Evolutionary conservation across 2,329 filamentous ascomycete genomes (phyloP), one percentile per base, ranked within the genome.

Genomic region (Fusarium solani-melongenae): DNA sequence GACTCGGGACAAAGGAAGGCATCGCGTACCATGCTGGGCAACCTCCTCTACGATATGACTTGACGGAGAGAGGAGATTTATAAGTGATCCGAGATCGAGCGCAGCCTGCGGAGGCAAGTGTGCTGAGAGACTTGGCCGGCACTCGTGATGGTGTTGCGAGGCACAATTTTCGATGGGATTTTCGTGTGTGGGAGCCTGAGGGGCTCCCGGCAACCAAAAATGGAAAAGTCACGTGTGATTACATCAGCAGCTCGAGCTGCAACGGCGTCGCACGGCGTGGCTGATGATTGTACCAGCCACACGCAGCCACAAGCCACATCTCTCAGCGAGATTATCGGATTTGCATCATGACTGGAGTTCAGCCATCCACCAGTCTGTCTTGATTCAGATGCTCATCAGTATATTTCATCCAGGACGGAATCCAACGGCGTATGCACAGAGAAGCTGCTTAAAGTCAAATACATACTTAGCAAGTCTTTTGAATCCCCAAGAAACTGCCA

Each of bases 11-110:
- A 73, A 74, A 74, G 64, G 58, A 69, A 60, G 64, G 31, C 31
- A 67, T 73, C 57, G 81, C 86, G 81, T 78, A 84, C 82, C 82
- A 88, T 88, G 81, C 81, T 88, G 86, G 86, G 86, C 85, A 84
- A 86, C 81, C 84, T 87, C 84, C 83, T 86, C 85, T 84, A 77
- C 77, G 80, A 76, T 78, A 81, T 81, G 72, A 78, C 79, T 82
- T 78, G 81, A 76, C 78, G 80, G 69, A 76, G 72, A 78, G 78
- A 81, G 81, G 79, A 82, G 82, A 83, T 79, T 81, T 80, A 75
- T 71, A 73, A 78, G 77, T 70, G 80, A 81, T 77, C 78, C 78
- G 76, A 75, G 71, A 77, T 82, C 82, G 81, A 81, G 83, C 82
- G 78, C 81, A 80, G 81, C 81, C 81, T 81, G 68, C 58, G 62